Evolutionary conservation across 495 filamentous ascomycete species (phyloP).

Genomic region (Cercophora samala): DNA sequence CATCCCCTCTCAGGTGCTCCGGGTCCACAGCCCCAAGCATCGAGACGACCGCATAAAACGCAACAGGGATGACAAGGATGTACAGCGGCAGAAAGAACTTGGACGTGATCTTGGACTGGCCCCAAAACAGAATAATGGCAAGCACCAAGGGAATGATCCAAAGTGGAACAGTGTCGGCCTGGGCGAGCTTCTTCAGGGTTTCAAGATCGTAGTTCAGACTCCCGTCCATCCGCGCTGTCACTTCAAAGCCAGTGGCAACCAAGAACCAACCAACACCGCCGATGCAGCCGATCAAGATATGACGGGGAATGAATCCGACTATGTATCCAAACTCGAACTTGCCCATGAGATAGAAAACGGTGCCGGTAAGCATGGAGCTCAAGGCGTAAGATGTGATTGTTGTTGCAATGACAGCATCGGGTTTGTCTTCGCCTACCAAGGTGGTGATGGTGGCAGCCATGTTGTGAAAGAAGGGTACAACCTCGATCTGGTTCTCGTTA

Average conservation of each 20-base stretch:
- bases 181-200: conserved; percentile 70
- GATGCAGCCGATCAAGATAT: conserved; percentile 96
- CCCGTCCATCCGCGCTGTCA: conserved; percentile 84
- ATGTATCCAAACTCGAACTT: conserved; percentile 79
- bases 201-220: conserved; percentile 72
- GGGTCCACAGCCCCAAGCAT: conserved; percentile 61
- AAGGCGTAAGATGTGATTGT: conserved; percentile 87
- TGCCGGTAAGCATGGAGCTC: conserved; percentile 85
- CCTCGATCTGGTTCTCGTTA: conserved; percentile 64
- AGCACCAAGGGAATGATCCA: conserved; percentile 80
- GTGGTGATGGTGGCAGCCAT: conserved; percentile 89
- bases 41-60: conserved; percentile 80
- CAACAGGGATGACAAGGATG: conserved; percentile 71
- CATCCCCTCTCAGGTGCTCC: conserved; percentile 58
- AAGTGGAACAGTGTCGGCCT: conserved; percentile 67
- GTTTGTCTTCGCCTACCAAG: conserved; percentile 72
- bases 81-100: conserved; percentile 83
- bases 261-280: conserved; percentile 98
- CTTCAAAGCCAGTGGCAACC: conserved; percentile 84
- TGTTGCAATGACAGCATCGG: conserved; percentile 82
- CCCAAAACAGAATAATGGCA: conserved; percentile 68
- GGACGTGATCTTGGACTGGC: conserved; percentile 70
- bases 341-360: conserved; percentile 90
- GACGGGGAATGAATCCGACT: conserved; percentile 92
- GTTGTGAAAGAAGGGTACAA: conserved; percentile 95